phyloP scores from a whole-genome alignment of 2,329 filamentous ascomycete genomes.

The Bisporella sp. region DNA sequence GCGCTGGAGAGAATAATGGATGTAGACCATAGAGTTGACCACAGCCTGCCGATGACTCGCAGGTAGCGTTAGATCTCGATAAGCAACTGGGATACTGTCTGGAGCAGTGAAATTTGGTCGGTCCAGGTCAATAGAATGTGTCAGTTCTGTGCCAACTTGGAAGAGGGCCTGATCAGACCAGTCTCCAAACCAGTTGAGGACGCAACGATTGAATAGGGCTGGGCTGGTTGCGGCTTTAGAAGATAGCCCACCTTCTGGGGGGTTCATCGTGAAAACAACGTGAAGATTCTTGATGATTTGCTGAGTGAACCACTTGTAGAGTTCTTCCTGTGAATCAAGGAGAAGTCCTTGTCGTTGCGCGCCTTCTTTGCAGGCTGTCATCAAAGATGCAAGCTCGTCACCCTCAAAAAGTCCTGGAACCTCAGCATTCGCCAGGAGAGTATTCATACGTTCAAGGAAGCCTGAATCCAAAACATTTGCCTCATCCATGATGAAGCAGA shows the following conservation, averaged over 20 bases:
- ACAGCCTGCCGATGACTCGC: constrained; percentile 87
- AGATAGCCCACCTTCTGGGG: constrained; percentile 86
- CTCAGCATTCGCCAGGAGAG: constrained; percentile 95
- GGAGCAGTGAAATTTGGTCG: constrained; percentile 78
- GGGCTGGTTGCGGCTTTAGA: constrained; percentile 97
- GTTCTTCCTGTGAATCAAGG: constrained; percentile 93
- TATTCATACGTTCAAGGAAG: constrained; percentile 99
- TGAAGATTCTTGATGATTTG: constrained; percentile 99
- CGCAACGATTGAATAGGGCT: constrained; percentile 97
- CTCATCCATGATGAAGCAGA: constrained; percentile 99
- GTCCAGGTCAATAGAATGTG: constrained; percentile 92
- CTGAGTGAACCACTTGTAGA: constrained; percentile 99
- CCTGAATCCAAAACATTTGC: constrained; percentile 97
- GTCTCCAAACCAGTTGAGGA: constrained; percentile 99
- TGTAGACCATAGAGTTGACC: constrained; percentile 97
- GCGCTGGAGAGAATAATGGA: constrained; percentile 86
- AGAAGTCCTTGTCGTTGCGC: constrained; percentile 92
- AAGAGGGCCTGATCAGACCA: constrained; percentile 99
- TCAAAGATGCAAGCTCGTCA: constrained; percentile 96
- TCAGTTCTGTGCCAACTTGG: constrained; percentile 94
- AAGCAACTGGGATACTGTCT: constrained; percentile 88
- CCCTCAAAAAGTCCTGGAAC: constrained; percentile 97
- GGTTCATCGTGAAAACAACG: constrained; percentile 99
- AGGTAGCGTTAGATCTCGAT: constrained; percentile 75
- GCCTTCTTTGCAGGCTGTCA: constrained; percentile 98